Evolutionary conservation across 2,329 filamentous ascomycete genomes (phyloP).

Genomic region (Neophaeococcomyces aloes): DNA sequence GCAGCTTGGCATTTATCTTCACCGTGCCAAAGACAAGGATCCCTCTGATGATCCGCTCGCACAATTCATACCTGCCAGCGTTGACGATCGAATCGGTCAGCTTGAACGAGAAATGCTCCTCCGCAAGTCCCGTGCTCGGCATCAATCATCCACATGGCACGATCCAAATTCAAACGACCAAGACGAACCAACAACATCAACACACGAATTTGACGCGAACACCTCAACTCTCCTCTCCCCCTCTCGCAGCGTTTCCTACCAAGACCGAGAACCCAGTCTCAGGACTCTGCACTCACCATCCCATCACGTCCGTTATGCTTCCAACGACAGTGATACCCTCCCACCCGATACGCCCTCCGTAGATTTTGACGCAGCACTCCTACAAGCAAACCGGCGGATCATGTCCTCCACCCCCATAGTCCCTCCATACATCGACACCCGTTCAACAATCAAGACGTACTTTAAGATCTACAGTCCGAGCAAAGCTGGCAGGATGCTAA

Average conservation of each 20-base stretch:
- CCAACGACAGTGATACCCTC: background rate
- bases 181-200: conserved; percentile 12
- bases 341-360: conserved; percentile 14
- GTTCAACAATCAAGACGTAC: conserved; percentile 50
- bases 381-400: conserved; percentile 19
- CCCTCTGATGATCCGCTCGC: conserved; percentile 29
- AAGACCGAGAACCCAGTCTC: conserved; percentile 32
- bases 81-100: conserved; percentile 45
- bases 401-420: conserved; percentile 33
- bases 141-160: conserved; percentile 9
- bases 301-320: background rate
- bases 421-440: conserved; percentile 44
- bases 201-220: conserved; percentile 10
- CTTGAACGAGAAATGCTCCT: conserved; percentile 44
- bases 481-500: conserved; percentile 48
- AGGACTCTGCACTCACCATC: conserved; percentile 13
- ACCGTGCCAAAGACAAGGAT: conserved; percentile 48
- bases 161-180: conserved; percentile 12
- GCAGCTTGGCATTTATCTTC: conserved; percentile 49
- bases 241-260: conserved; percentile 32
- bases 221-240: conserved; percentile 7
- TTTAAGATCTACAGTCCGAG: conserved; percentile 53
- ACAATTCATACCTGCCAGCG: conserved; percentile 32
- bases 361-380: conserved; percentile 22
- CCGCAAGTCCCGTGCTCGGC: conserved; percentile 27